phyloP scores from a whole-genome alignment of 371 early-diverging fungal species.

The Apophysomyces sp. region DNA sequence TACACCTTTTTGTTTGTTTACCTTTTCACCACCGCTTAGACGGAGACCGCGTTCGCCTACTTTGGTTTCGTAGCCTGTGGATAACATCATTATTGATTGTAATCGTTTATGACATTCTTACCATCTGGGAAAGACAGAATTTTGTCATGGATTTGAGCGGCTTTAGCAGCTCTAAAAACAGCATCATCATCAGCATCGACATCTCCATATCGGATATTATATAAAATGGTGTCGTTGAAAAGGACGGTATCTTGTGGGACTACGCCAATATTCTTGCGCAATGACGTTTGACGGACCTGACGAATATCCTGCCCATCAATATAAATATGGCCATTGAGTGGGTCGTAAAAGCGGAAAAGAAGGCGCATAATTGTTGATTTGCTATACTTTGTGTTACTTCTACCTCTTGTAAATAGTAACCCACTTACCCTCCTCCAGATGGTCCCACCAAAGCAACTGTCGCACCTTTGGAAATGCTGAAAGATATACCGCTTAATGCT shows the following conservation, averaged over 20 bases:
- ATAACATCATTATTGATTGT: not conserved
- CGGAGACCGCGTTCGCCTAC: slow-evolving; percentile 94
- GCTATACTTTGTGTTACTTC: slow-evolving; percentile 7
- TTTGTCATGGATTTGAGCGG: slow-evolving; percentile 79
- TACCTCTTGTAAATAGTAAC: not conserved
- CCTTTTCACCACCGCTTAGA: slow-evolving; percentile 94
- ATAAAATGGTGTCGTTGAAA: slow-evolving; percentile 80
- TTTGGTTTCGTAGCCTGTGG: slow-evolving; percentile 82
- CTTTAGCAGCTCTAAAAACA: slow-evolving; percentile 74
- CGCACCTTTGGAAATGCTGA: slow-evolving; percentile 79
- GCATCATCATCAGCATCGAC: slow-evolving; percentile 62
- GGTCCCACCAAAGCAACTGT: slow-evolving; percentile 90
- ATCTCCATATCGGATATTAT: slow-evolving; percentile 80
- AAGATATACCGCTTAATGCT: slow-evolving; percentile 75
- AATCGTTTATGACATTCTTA: not conserved
- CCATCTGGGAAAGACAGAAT: slow-evolving; percentile 67
- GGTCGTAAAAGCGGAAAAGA: slow-evolving; percentile 90
- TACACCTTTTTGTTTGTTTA: slow-evolving; percentile 25
- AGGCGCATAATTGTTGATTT: slow-evolving; percentile 91
- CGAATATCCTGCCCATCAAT: slow-evolving; percentile 91
- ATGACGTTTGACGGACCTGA: slow-evolving; percentile 60
- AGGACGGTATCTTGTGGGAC: slow-evolving; percentile 89
- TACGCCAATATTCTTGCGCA: slow-evolving; percentile 78
- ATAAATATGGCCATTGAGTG: slow-evolving; percentile 72
- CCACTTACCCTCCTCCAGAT: slow-evolving; percentile 73